phyloP scores from a whole-genome alignment of 1,284 basidiomycete genomes.

The Apiotrichum sp. region DNA sequence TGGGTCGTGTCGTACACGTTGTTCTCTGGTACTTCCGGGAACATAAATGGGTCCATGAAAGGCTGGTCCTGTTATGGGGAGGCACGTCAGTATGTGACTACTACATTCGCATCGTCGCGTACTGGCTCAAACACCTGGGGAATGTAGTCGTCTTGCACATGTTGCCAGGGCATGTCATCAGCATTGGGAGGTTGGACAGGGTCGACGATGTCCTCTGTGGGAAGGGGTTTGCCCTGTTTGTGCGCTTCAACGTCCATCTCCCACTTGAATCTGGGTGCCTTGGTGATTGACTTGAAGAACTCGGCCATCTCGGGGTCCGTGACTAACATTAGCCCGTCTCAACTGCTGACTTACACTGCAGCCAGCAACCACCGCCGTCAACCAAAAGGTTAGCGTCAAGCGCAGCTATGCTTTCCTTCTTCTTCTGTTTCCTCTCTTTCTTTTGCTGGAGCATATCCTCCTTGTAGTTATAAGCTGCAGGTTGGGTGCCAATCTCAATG shows the following conservation, averaged over 20 bases:
- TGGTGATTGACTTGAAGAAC: constrained; percentile 17
- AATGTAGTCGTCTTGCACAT: no score
- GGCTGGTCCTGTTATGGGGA: no score
- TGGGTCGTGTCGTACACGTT: no score
- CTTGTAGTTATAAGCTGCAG: constrained; percentile 9
- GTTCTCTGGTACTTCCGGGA: no score
- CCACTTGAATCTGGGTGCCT: constrained; percentile 28
- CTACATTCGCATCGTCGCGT: no score
- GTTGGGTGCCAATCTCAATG: neutral
- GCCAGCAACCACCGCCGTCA: constrained; percentile 19
- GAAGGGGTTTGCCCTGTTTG: neutral
- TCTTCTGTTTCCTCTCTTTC: constrained; percentile 6
- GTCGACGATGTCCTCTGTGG: no score
- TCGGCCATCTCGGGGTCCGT: constrained; percentile 26
- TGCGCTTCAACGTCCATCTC: constrained; percentile 18
- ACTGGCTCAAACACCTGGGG: no score
- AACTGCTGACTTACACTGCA: constrained; percentile 20
- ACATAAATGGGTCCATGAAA: no score
- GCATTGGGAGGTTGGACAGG: no score
- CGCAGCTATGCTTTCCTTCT: constrained; percentile 6
- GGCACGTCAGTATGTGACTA: no score
- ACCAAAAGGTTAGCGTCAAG: constrained; percentile 19
- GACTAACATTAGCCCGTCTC: constrained; percentile 16
- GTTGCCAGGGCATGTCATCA: no score
- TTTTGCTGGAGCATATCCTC: constrained; percentile 18